phyloP scores from a whole-genome alignment of 2,329 filamentous ascomycete genomes.

The Davidsoniella eucalypti region DNA sequence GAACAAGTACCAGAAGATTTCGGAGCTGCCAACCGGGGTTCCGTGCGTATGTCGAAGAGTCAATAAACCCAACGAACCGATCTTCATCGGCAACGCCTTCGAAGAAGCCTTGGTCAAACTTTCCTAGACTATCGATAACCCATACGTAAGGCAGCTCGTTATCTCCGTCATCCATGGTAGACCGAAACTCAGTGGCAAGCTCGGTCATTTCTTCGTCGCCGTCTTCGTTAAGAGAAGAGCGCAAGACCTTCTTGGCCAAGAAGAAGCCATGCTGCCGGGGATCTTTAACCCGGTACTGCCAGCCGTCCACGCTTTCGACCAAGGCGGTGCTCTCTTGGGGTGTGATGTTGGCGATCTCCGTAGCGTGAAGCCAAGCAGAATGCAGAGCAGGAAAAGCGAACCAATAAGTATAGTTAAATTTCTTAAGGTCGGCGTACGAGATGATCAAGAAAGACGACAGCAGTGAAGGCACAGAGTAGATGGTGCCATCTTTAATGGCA shows the following conservation, averaged over 20 bases:
- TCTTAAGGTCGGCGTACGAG: conserved; percentile 91
- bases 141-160: conserved; percentile 47
- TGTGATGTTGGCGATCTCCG: conserved; percentile 38
- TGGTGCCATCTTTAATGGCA: conserved; percentile 88
- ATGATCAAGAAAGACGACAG: conserved; percentile 78
- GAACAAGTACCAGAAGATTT: conserved; percentile 72
- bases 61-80: conserved; percentile 71
- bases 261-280: conserved; percentile 86
- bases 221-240: conserved; percentile 13
- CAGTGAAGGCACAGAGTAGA: conserved; percentile 86
- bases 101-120: conserved; percentile 82
- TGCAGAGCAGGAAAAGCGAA: conserved; percentile 91
- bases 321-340: conserved; percentile 58
- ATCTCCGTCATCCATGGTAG: conserved; percentile 27
- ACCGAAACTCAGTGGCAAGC: conserved; percentile 29
- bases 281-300: conserved; percentile 64
- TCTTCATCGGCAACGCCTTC: conserved; percentile 53
- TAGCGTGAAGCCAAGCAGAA: conserved; percentile 59
- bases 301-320: conserved; percentile 72
- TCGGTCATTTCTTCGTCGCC: conserved; percentile 20
- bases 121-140: conserved; percentile 58
- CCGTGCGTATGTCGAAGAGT: conserved; percentile 77
- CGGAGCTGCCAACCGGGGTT: conserved; percentile 86
- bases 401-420: conserved; percentile 96
- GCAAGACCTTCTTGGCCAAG: conserved; percentile 57